These are phyloP conservation scores for Phytophthora pini DNA, from an alignment of 352 stramenopile genomes.

Conservation along the genomic window DNA sequence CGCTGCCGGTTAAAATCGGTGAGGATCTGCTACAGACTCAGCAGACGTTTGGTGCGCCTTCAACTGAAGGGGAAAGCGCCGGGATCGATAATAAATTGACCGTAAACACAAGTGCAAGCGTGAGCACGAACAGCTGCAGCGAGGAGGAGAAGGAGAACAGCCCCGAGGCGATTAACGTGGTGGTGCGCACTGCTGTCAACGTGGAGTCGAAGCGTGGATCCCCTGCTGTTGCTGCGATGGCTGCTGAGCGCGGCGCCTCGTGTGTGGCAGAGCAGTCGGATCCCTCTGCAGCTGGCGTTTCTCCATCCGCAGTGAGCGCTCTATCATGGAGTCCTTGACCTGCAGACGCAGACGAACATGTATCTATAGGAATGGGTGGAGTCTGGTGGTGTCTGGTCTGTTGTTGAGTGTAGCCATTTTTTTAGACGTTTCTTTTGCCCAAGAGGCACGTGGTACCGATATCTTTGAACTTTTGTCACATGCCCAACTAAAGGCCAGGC, in stretches of 20 bases:
- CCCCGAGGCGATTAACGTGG: conserved; percentile 15
- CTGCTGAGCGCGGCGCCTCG: background rate
- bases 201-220: conserved; percentile 11
- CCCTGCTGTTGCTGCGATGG: background rate
- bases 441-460: conserved; percentile 9
- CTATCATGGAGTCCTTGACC: too few species aligned
- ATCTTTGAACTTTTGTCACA: conserved; percentile 33
- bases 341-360: too few species aligned
- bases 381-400: too few species aligned
- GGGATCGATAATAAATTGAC: conserved; percentile 20
- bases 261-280: conserved; percentile 17
- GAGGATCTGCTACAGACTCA: conserved; percentile 1
- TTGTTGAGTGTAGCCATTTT: conserved; percentile 4
- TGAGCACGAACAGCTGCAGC: conserved; percentile 27
- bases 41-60: background rate
- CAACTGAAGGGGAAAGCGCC: background rate
- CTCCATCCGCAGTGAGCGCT: background rate
- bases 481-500: background rate
- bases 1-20: background rate
- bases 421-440: background rate
- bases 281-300: conserved; percentile 19
- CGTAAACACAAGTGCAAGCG: conserved; percentile 9
- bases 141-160: conserved; percentile 56
- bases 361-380: too few species aligned
- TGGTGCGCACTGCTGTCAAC: conserved; percentile 11